These are phyloP conservation scores for Pleurotus pulmonarius DNA, from an alignment of 768 basidiomycete genomes.

Conservation along the genomic window DNA sequence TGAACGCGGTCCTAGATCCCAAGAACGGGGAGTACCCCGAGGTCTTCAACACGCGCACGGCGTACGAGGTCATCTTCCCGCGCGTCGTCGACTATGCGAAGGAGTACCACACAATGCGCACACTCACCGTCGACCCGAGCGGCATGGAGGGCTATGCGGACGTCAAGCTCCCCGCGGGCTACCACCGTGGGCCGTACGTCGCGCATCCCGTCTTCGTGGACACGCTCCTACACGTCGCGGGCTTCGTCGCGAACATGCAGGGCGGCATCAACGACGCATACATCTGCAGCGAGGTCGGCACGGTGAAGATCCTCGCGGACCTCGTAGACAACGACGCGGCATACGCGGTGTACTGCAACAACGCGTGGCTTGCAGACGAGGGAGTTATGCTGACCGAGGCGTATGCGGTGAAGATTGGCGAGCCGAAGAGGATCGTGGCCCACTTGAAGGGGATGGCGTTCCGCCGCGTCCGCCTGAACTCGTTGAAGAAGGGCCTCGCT, in stretches of 20 bases:
- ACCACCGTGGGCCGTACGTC: conserved; percentile 30
- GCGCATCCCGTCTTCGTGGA: conserved; percentile 61
- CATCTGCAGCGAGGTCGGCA: conserved; percentile 57
- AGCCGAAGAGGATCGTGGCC: conserved; percentile 44
- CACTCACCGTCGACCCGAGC: conserved; percentile 44
- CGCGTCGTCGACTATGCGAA: conserved; percentile 62
- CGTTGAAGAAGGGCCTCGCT: conserved; percentile 43
- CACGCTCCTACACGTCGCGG: conserved; percentile 64
- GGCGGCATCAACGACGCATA: conserved; percentile 49
- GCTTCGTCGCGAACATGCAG: conserved; percentile 64
- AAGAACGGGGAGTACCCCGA: conserved; percentile 27
- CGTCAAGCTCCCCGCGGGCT: conserved; percentile 34
- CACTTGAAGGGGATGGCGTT: conserved; percentile 57
- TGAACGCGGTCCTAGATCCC: conserved; percentile 25
- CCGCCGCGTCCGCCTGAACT: conserved; percentile 47
- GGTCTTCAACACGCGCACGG: conserved; percentile 49
- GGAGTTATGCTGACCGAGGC: conserved; percentile 48
- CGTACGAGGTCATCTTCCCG: conserved; percentile 67
- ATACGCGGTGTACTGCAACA: conserved; percentile 52
- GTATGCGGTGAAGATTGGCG: conserved; percentile 39
- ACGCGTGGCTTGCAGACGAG: conserved; percentile 37
- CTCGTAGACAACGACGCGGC: conserved; percentile 33
- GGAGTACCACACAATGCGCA: conserved; percentile 54
- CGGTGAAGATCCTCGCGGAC: conserved; percentile 42
- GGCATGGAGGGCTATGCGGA: conserved; percentile 50